phyloP scores from a whole-genome alignment of 148 eudicot genomes.

The Amaranthus hypochondriacus region DNA sequence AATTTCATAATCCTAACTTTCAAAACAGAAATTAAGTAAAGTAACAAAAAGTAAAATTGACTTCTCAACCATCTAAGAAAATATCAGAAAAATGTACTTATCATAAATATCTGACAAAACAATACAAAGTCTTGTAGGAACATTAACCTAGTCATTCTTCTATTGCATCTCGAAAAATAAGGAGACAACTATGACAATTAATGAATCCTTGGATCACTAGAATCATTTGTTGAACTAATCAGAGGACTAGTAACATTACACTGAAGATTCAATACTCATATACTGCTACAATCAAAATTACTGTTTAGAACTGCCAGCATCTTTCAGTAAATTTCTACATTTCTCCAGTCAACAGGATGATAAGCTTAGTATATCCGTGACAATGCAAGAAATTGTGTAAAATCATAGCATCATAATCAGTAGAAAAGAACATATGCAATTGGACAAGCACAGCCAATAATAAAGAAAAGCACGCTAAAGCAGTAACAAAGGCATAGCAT shows the following conservation, averaged over 20 bases:
- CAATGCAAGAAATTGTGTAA: neutral
- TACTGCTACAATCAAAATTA: neutral
- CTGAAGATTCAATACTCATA: neutral
- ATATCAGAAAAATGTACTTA: neutral
- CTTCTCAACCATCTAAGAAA: neutral
- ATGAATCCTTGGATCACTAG: too few relatives aligned
- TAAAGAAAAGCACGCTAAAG: neutral
- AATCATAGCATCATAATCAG: neutral
- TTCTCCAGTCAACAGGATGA: conserved; percentile 2
- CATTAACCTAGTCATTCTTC: conserved; percentile 1
- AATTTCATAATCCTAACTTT: too few relatives aligned
- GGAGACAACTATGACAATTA: neutral
- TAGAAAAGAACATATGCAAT: neutral
- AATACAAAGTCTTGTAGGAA: neutral
- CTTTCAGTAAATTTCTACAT: neutral
- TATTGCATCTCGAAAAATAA: neutral
- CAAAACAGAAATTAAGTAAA: neutral
- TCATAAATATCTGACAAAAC: neutral
- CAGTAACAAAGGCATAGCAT: conserved; percentile 13
- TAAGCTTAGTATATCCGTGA: neutral
- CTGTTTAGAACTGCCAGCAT: neutral
- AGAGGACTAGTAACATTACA: neutral
- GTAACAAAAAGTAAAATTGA: neutral
- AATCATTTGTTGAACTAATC: neutral
- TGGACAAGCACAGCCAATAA: neutral